phyloP scores from a whole-genome alignment of 805 yeast species.

The Ogataea corticis region DNA sequence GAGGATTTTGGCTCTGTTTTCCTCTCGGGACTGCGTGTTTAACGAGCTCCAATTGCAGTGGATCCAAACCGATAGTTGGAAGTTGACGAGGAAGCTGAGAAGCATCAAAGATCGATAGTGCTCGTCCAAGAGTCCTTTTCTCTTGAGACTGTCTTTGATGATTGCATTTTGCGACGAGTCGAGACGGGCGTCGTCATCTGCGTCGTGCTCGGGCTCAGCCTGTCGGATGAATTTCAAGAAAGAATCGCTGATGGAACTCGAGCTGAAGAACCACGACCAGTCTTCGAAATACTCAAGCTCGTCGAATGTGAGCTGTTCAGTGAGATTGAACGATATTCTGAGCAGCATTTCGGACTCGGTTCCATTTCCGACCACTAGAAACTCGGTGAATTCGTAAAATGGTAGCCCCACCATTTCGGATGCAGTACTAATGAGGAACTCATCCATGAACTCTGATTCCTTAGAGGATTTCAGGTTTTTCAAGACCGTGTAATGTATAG shows the following conservation, averaged over 20 bases:
- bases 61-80: conserved; percentile 19
- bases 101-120: conserved; percentile 8
- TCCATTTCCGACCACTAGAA: conserved; percentile 7
- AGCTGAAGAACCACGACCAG: conserved; percentile 15
- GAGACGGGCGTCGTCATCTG: background rate
- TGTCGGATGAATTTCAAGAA: conserved; percentile 12
- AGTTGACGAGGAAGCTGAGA: conserved; percentile 13
- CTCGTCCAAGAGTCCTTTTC: background rate
- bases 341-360: conserved; percentile 12
- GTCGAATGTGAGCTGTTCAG: conserved; percentile 15
- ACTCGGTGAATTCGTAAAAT: conserved; percentile 15
- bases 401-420: conserved; percentile 7
- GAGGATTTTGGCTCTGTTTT: conserved; percentile 5
- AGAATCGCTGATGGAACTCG: conserved; percentile 2
- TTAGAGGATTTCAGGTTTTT: background rate
- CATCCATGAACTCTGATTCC: conserved; percentile 6
- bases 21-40: background rate
- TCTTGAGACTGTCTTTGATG: background rate
- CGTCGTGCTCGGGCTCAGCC: conserved; percentile 14
- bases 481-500: conserved; percentile 10
- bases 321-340: conserved; percentile 6
- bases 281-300: conserved; percentile 8
- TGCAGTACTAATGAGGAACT: conserved; percentile 7
- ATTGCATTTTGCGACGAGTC: background rate
- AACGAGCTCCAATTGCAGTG: conserved; percentile 14